A percentile compares a stretch with the other conserved stretches of the same genome.
Evolutionary conservation across 257 asterid genomes (phyloP).

Genomic region (Solanum tarapatanum): DNA sequence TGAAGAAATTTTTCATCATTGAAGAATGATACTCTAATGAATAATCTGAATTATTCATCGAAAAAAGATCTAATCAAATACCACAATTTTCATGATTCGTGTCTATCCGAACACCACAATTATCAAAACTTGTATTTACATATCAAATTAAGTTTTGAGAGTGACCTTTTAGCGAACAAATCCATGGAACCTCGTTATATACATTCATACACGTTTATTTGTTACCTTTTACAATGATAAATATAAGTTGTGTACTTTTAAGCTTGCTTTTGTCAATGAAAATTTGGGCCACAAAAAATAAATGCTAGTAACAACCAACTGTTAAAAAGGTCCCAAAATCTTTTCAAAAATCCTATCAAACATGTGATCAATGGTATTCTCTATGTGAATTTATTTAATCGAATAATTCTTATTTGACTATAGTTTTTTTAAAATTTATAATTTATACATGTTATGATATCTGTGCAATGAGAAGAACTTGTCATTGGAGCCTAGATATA

Average conservation of each 20-base stretch:
- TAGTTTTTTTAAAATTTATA: background rate
- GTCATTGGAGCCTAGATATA: background rate
- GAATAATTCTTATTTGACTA: background rate
- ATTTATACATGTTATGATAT: background rate
- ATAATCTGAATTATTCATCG: background rate
- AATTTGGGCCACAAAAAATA: background rate
- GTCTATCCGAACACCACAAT: background rate
- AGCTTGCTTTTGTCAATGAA: background rate
- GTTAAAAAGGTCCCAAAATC: background rate
- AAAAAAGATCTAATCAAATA: too few relatives aligned
- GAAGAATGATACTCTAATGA: too few relatives aligned
- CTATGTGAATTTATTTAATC: background rate
- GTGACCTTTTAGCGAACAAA: background rate
- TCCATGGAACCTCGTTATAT: background rate
- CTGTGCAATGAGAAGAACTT: background rate
- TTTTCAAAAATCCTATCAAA: background rate
- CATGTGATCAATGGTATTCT: background rate
- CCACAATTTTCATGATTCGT: background rate
- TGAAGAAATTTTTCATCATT: too few relatives aligned
- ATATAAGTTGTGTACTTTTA: background rate
- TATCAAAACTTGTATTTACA: background rate
- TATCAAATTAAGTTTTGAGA: background rate
- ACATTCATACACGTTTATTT: background rate
- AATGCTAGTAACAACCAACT: background rate
- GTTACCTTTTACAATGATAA: background rate